These are phyloP conservation scores for Tolypocladium paradoxum DNA, from an alignment of 2,329 filamentous ascomycete species.

Conservation along the genomic window DNA sequence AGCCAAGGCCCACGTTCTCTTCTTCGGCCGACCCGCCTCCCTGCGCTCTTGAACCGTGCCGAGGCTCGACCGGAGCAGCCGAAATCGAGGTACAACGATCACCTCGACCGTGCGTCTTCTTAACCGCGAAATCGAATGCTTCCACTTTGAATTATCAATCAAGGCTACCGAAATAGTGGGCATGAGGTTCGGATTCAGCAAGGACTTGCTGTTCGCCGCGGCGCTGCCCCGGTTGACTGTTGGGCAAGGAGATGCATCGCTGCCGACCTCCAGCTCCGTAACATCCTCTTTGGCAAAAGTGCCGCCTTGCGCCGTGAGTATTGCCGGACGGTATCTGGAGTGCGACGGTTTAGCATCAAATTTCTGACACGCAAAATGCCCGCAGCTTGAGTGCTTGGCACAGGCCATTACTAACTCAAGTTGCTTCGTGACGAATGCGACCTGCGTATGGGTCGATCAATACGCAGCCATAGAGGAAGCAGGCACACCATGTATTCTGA, in stretches of 20 bases:
- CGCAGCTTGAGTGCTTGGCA: background rate
- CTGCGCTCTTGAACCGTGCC: background rate
- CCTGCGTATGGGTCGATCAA: background rate
- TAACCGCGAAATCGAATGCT: background rate
- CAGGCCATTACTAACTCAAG: background rate
- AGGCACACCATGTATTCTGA: background rate
- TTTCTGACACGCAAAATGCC: background rate
- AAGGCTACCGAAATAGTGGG: background rate
- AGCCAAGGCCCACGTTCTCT: background rate
- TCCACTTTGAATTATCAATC: background rate
- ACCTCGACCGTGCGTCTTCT: background rate
- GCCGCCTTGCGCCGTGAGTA: background rate
- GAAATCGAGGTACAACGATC: background rate
- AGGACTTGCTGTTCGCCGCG: background rate
- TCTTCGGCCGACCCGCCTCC: background rate
- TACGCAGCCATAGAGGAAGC: background rate
- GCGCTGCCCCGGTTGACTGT: slow-evolving; percentile 14
- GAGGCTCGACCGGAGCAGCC: background rate
- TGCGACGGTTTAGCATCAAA: background rate
- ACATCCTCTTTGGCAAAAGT: background rate
- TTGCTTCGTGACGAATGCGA: background rate
- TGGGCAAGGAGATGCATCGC: background rate
- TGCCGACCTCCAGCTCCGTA: background rate
- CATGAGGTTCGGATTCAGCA: background rate
- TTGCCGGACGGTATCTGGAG: background rate